A percentile compares a stretch with the other conserved stretches of the same genome.
Conservation (phyloP, 176 grass and related monocot genomes). For the Lolium perenne region DNA sequence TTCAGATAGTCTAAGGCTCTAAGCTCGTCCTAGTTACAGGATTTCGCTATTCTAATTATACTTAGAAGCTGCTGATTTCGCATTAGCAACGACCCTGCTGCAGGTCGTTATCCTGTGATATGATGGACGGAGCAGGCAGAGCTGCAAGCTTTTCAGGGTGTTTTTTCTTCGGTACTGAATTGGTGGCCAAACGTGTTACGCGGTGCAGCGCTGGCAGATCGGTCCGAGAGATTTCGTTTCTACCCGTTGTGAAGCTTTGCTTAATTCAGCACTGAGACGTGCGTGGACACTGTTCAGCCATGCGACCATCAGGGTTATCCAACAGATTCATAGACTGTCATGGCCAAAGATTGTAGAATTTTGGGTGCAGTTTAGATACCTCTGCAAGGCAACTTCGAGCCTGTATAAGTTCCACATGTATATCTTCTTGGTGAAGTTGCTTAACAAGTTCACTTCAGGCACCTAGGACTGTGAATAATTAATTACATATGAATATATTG, state of each 20-base stretch:
- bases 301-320: constrained; percentile 13
- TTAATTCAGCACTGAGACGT: neutral
- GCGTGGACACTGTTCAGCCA: constrained; percentile 36
- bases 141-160: neutral
- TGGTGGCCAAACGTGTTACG: constrained; percentile 59
- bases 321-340: constrained; percentile 47
- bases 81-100: no score
- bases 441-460: neutral
- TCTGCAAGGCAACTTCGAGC: neutral
- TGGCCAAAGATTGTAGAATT: constrained; percentile 31
- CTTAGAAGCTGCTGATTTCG: constrained; percentile 19
- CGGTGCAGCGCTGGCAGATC: constrained; percentile 32
- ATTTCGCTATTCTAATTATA: constrained; percentile 40
- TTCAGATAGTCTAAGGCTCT: neutral
- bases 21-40: neutral
- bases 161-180: constrained; percentile 50
- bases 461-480: neutral
- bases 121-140: no score
- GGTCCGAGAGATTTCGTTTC: constrained; percentile 43
- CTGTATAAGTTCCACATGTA: neutral
- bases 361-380: neutral
- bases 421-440: constrained; percentile 31
- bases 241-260: constrained; percentile 21
- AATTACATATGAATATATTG: neutral
- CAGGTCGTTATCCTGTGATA: no score